phyloP scores from a whole-genome alignment of 1,139 yeast genomes.

The Candida labiduridarum region DNA sequence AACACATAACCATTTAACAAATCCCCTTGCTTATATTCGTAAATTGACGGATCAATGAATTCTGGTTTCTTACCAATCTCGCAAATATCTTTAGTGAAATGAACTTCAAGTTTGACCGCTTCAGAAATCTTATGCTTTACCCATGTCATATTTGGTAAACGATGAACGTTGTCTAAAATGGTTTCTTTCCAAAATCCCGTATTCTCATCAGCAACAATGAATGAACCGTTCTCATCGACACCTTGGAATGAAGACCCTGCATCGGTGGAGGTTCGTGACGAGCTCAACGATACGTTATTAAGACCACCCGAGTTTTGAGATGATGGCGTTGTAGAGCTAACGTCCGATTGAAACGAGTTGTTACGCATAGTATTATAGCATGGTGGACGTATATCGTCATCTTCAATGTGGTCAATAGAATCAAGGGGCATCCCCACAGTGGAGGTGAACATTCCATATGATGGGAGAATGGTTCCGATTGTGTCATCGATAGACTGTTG shows the following conservation, averaged over 20 bases:
- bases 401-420: constrained; percentile 14
- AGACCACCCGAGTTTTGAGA: constrained; percentile 3
- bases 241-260: neutral
- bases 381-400: constrained; percentile 14
- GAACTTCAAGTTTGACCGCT: constrained; percentile 29
- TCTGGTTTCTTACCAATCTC: constrained; percentile 30
- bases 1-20: constrained; percentile 39
- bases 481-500: constrained; percentile 15
- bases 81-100: constrained; percentile 42
- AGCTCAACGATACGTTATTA: neutral
- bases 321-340: constrained; percentile 4
- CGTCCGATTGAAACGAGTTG: constrained; percentile 7
- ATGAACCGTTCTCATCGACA: constrained; percentile 9
- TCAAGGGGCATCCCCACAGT: constrained; percentile 27
- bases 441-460: constrained; percentile 49
- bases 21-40: constrained; percentile 47
- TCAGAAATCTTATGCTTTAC: constrained; percentile 30
- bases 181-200: constrained; percentile 39
- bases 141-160: constrained; percentile 35
- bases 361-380: constrained; percentile 8
- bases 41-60: constrained; percentile 34
- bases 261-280: constrained; percentile 5
- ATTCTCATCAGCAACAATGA: constrained; percentile 32
- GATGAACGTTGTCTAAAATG: constrained; percentile 40
- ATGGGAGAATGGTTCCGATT: constrained; percentile 36